Base-by-base conservation (phyloP, 2,329 filamentous ascomycete genomes). In the Xylariaceae sp. region DNA sequence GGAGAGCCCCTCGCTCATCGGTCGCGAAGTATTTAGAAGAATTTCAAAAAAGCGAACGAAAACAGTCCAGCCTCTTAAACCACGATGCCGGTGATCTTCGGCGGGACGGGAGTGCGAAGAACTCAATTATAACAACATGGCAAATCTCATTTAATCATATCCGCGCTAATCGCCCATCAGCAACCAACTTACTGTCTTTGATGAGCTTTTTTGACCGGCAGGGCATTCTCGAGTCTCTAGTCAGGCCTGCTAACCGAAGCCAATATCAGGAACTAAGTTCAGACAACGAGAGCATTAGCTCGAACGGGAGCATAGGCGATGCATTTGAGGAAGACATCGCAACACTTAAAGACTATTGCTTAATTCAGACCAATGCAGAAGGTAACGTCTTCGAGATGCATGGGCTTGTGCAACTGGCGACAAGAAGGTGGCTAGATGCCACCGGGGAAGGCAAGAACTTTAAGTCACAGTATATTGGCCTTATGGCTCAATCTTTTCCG, bases 171-270 rank as follows among this genome's bases (percentile, higher is more conserved):
- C 53, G 65, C 27, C 64, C 54, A 5, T 67, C 67, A 4, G 77
- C 77, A 7, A 67, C 76, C 2, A 60, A 75, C 13, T 59, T 79
- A 8, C 57, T 81, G 0, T 75, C 74, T 1, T 66, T 80, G 4
- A 74, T 80, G 72, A 77, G 75, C 65, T 73, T 76, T 52, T 80
- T 76, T 57, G 69, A 80, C 44, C 64, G 65, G 18, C 70, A 77
- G 57, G 72, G 68, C 6, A 77, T 79, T 20, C 71, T 72, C 0
- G 66, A 70, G 23, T 57, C 30, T 11, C 50, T 73, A 15, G 47
- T 77, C 33, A 57, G 36, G 7, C 43, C 37, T 18, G 43, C 44
- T 32, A 5, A 45, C 32, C n/a, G 32, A 24, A 15, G 41, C 35
- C 6, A 42, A 26, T 15, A 18, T 8, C 13, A 6, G 2, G n/a